Conservation (phyloP, 1,139 yeast genomes). For the Pichia sp. region DNA sequence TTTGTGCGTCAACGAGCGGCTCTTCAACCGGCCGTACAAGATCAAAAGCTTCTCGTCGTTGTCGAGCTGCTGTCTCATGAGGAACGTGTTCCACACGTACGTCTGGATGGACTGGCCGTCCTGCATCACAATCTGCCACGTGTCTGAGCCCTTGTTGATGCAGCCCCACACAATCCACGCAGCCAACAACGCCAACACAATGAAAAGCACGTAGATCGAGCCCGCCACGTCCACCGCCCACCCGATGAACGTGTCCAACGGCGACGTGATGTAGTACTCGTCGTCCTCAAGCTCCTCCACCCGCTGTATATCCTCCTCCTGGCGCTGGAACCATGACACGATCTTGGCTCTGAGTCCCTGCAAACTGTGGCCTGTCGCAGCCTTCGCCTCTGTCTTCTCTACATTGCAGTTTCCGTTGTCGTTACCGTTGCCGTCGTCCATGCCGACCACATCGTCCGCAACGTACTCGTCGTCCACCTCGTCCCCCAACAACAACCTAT, state of each 20-base stretch:
- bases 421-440: too few relatives aligned
- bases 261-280: slow-evolving; percentile 16
- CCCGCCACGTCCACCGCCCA: slow-evolving; percentile 30
- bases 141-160: slow-evolving; percentile 31
- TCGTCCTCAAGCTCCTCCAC: slow-evolving; percentile 12
- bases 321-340: slow-evolving; percentile 3
- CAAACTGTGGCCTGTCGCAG: too few relatives aligned
- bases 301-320: neutral
- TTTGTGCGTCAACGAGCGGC: slow-evolving; percentile 30
- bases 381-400: neutral
- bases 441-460: too few relatives aligned
- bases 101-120: slow-evolving; percentile 40
- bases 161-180: slow-evolving; percentile 35
- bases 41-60: slow-evolving; percentile 22
- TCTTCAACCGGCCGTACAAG: slow-evolving; percentile 31
- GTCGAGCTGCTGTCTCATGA: slow-evolving; percentile 39
- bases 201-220: slow-evolving; percentile 27
- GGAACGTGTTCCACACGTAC: slow-evolving; percentile 37
- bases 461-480: neutral
- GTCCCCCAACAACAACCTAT: neutral
- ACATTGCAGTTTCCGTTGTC: neutral
- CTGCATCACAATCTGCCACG: slow-evolving; percentile 41
- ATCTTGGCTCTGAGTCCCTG: slow-evolving; percentile 1
- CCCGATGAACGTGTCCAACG: slow-evolving; percentile 17
- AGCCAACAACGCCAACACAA: slow-evolving; percentile 30